Evolutionary conservation across 1,284 basidiomycete genomes (phyloP).

Genomic region (Trametes pubescens): DNA sequence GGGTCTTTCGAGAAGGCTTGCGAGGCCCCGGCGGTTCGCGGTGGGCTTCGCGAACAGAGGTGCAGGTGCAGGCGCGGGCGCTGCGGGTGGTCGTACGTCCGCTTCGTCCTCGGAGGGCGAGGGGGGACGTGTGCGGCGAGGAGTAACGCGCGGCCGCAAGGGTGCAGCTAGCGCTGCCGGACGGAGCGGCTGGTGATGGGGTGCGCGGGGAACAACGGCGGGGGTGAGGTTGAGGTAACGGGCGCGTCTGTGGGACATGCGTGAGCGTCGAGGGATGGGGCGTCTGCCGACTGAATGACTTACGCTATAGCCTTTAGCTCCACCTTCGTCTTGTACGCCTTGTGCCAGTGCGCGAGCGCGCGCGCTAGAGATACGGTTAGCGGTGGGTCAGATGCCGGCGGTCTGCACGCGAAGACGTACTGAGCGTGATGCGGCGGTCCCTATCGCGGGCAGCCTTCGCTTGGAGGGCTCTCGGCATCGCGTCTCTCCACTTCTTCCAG

Average conservation of each 20-base stretch:
- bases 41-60: constrained; percentile 38
- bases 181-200: constrained; percentile 24
- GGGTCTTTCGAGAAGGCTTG: constrained; percentile 46
- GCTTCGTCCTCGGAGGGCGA: constrained; percentile 42
- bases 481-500: constrained; percentile 71
- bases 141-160: constrained; percentile 30
- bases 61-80: constrained; percentile 41
- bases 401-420: constrained; percentile 52
- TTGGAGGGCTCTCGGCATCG: constrained; percentile 73
- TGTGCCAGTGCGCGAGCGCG: constrained; percentile 68
- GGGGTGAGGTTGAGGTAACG: constrained; percentile 77
- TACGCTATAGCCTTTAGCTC: constrained; percentile 84
- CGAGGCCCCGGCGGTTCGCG: constrained; percentile 44
- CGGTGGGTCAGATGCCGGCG: constrained; percentile 28
- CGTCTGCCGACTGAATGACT: constrained; percentile 44
- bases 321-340: constrained; percentile 71
- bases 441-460: constrained; percentile 69
- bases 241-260: constrained; percentile 54
- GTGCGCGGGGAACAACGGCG: constrained; percentile 40
- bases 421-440: constrained; percentile 60
- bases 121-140: constrained; percentile 38
- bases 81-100: constrained; percentile 27
- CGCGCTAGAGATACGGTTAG: constrained; percentile 52
- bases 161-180: constrained; percentile 24
- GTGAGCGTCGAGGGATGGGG: constrained; percentile 6